phyloP scores from a whole-genome alignment of 306 rosid genomes.

The Pyrus betulifolia region DNA sequence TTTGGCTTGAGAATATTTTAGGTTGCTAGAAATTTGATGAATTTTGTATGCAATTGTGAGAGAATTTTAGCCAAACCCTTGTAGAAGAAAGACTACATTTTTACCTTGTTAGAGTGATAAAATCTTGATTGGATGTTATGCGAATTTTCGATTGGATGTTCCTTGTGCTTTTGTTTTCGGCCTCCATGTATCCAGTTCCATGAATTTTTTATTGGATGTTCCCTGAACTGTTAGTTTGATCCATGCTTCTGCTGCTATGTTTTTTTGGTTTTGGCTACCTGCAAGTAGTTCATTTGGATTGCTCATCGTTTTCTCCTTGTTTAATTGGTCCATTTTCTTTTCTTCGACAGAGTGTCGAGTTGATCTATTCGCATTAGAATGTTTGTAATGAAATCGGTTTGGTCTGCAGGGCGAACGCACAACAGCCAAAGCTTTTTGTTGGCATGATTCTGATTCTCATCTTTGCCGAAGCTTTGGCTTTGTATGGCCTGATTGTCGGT shows the following conservation, averaged over 20 bases:
- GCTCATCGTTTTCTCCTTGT: not conserved
- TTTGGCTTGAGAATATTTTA: not conserved
- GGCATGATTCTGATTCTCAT: slow-evolving; percentile 74
- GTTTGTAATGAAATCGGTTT: not conserved
- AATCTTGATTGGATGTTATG: too few relatives aligned
- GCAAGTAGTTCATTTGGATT: not conserved
- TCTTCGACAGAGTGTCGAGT: not conserved
- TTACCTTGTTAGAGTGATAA: not conserved
- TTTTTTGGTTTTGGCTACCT: not conserved
- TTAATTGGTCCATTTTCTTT: not conserved
- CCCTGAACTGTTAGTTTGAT: not conserved
- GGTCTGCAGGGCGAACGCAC: slow-evolving; percentile 51
- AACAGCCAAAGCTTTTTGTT: slow-evolving; percentile 63
- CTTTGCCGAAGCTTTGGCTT: slow-evolving; percentile 68
- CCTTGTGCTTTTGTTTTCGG: not conserved
- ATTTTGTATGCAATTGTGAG: not conserved
- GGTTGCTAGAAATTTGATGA: not conserved
- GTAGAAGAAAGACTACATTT: not conserved
- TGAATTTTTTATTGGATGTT: not conserved
- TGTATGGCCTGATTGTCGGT: slow-evolving; percentile 74
- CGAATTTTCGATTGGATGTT: too few relatives aligned
- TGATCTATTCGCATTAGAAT: not conserved
- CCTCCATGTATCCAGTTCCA: not conserved
- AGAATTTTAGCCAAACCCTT: not conserved
- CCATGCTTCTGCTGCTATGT: not conserved